Base-by-base conservation (phyloP, 345 rosid genomes). In the Cochlearia excelsa region DNA sequence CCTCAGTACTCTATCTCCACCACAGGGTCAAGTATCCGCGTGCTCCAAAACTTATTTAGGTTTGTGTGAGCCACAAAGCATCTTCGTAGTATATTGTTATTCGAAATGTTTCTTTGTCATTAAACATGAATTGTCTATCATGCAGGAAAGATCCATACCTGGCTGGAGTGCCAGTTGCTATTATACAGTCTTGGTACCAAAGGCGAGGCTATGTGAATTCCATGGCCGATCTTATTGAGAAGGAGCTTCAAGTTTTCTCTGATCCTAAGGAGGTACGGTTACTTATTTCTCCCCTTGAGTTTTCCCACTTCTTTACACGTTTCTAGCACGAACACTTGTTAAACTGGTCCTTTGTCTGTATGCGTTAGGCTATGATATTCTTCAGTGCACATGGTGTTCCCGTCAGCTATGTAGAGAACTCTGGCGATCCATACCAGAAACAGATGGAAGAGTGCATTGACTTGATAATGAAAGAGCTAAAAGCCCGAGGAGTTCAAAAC, bases 321-420 rank as follows among this genome's bases (percentile, higher is more conserved):
- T 1, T 51, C 0, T 37, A 51, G 30, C 26, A 39, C 27, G 8
- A 43, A 51, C 54, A 38, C 0, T 51, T 7, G 37, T 38, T 63
- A 31, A 59, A 29, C 42, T 42, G 39, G 54, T 53, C 28, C 33
- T 52, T 44, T 67, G 28, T 57, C 49, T 67, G 2, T 52, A 1
- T 75, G 66, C 33, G 61, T 48, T 65, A 93, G 97, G 95, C 75
- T 33, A 79, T 87, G 81, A 79, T 93, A 71, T 93, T 89, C 79
- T 93, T 89, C 71, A 93, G 95, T 73, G 99, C 95, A 9, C 99
- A 93, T 75, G 97, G 97, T 48, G 97, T 93, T 57, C 95, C 97
- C 3, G 84, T 87, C 59, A 89, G 89, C 57, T 93, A 93, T 37
- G 90, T 89, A 51, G 84, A 79, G 74, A 77, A 87, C 61, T 85